Base-by-base conservation (phyloP, 345 rosid species). In the Iberis pinnata region DNA sequence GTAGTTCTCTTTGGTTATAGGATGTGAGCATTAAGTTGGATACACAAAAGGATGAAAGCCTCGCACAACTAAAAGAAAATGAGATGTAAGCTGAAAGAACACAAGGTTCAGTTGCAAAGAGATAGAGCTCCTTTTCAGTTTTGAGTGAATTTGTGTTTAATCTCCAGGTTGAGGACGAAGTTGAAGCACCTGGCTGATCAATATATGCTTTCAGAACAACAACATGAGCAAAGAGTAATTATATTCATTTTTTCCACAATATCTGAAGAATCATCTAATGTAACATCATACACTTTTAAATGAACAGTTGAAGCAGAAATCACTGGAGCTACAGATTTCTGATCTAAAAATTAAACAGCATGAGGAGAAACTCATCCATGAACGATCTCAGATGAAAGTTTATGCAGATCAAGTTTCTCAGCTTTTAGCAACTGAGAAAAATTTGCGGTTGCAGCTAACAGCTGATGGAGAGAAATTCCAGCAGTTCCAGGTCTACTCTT, bases 401-500 rank as follows among this genome's bases (percentile, higher is more conserved):
- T 87, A 87, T 25, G 92, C 96, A 11, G 98, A 82, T 56, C 96
- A 87, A 76, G 87, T 87, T 32, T 79, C 92, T 12, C 87, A 87
- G 64, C 75, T 90, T 25, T 57, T 90, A 68, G 75, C 83, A 20
- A 90, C 96, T 1, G 98, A 87, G 79, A 87, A 90, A 61, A 79
- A 74, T 58, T 76, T 90, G 72, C 87, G 95, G 55, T 37, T 73
- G 72, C 95, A 87, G 72, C 74, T 86, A 71, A 84, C 95, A 14
- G 78, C 89, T 26, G 98, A 90, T 52, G 98, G 96, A 59, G 96
- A 87, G 57, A 90, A 90, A 51, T 90, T 90, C 65, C 96, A 80
- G 68, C 89, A 86, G 53, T 86, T 90, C 64, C 96, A 90, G 95
- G 98, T 89, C 25, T 46, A 36, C 35, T 58, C 58, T 69, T 37